Conservation (phyloP, 2,329 filamentous ascomycete genomes). For the Calonectria pauciramosa region DNA sequence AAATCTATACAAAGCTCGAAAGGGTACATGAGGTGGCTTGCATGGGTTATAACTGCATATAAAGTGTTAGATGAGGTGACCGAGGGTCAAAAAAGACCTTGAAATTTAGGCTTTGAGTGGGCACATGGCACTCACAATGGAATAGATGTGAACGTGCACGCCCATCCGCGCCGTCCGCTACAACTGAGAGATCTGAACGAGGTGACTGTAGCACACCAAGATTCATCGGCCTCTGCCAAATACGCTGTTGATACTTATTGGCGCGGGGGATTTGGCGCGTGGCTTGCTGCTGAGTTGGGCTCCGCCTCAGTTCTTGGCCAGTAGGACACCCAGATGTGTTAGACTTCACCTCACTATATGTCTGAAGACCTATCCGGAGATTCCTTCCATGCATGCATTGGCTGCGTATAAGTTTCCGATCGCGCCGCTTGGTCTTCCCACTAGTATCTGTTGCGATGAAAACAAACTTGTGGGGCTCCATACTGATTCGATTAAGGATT, state of each 20-base stretch:
- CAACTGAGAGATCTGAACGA: background rate
- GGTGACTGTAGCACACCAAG: background rate
- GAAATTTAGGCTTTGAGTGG: background rate
- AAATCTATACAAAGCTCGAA: background rate
- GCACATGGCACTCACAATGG: background rate
- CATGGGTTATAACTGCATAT: background rate
- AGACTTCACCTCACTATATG: background rate
- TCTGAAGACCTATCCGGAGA: background rate
- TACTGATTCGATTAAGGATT: background rate
- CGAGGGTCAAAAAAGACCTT: background rate
- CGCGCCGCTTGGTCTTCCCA: background rate
- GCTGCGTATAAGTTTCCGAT: background rate
- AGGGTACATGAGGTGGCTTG: background rate
- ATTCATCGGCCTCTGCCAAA: background rate
- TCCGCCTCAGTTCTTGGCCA: background rate
- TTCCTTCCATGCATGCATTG: background rate
- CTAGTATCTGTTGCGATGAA: background rate
- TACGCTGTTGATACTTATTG: background rate
- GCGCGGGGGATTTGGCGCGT: background rate
- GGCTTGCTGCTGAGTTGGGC: background rate
- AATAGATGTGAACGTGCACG: background rate
- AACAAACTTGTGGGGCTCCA: background rate
- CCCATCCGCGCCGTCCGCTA: background rate
- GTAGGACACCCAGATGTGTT: background rate
- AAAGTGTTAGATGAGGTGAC: background rate